phyloP scores from a whole-genome alignment of 2,329 filamentous ascomycete species.

The Colletotrichum camelliae region DNA sequence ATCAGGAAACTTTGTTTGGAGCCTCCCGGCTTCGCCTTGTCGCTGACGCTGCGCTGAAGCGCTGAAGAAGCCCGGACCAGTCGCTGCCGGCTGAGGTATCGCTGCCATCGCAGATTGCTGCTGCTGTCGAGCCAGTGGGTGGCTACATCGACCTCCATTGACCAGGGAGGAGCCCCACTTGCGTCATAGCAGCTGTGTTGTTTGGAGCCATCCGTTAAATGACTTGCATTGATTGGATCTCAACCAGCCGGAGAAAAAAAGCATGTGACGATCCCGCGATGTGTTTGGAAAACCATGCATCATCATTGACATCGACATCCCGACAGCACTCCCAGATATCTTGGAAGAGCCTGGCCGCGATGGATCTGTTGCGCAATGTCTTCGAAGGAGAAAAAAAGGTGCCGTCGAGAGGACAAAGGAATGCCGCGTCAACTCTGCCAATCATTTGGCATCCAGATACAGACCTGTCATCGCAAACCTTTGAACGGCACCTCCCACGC shows the following conservation, averaged over 20 bases:
- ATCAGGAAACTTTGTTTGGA: neutral
- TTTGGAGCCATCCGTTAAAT: constrained; percentile 11
- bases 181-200: constrained; percentile 10
- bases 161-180: constrained; percentile 7
- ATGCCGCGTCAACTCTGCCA: neutral
- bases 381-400: neutral
- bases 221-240: neutral
- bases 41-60: neutral
- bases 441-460: neutral
- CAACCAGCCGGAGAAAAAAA: neutral
- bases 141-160: neutral
- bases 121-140: neutral
- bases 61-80: constrained; percentile 9
- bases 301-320: neutral
- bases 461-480: neutral
- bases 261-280: constrained; percentile 14
- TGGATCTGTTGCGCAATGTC: neutral
- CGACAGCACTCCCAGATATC: neutral
- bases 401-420: neutral
- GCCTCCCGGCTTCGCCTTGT: neutral
- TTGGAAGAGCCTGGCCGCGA: neutral
- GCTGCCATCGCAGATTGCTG: neutral
- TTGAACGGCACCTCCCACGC: neutral
- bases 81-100: neutral
- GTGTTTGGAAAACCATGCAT: constrained; percentile 5